A percentile compares a stretch with the other conserved stretches of the same genome.
These are phyloP conservation scores for Ustilaginoidea virens DNA, from an alignment of 2,329 filamentous ascomycete genomes.

Conservation along the genomic window DNA sequence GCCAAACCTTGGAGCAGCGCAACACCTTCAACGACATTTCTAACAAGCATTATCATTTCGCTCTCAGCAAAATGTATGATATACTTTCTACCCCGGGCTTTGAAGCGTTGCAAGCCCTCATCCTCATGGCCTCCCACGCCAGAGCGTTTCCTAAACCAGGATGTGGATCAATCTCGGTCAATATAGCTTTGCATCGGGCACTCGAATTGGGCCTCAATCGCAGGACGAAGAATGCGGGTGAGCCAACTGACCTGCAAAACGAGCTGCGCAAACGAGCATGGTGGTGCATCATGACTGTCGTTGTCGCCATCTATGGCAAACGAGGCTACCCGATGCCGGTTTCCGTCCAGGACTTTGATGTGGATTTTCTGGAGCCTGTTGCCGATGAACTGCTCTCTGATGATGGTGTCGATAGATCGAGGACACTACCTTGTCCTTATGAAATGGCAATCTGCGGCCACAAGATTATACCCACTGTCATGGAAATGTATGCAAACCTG, in stretches of 20 bases:
- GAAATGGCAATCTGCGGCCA: slow-evolving; percentile 50
- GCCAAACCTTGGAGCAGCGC: slow-evolving; percentile 36
- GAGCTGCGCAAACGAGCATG: slow-evolving; percentile 67
- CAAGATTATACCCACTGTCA: slow-evolving; percentile 48
- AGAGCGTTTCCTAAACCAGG: slow-evolving; percentile 69
- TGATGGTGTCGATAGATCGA: slow-evolving; percentile 40
- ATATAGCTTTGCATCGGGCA: slow-evolving; percentile 49
- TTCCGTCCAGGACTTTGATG: slow-evolving; percentile 59
- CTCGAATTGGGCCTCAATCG: slow-evolving; percentile 65
- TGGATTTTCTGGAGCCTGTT: slow-evolving; percentile 57
- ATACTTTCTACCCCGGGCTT: slow-evolving; percentile 46
- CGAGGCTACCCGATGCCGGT: slow-evolving; percentile 66
- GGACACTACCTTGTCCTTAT: slow-evolving; percentile 47
- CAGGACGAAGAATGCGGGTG: slow-evolving; percentile 36
- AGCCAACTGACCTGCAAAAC: slow-evolving; percentile 43
- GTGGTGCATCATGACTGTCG: slow-evolving; percentile 54
- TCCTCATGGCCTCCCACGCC: slow-evolving; percentile 56
- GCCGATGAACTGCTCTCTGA: slow-evolving; percentile 56
- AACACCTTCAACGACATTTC: slow-evolving; percentile 46
- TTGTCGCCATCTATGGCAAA: slow-evolving; percentile 56
- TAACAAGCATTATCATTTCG: slow-evolving; percentile 66
- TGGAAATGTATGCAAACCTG: slow-evolving; percentile 64
- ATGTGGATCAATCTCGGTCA: slow-evolving; percentile 52
- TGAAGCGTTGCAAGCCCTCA: slow-evolving; percentile 55
- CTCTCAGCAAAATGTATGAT: slow-evolving; percentile 52